Conservation (phyloP, 106 monocot species). For the Dendrobium huoshanense region DNA sequence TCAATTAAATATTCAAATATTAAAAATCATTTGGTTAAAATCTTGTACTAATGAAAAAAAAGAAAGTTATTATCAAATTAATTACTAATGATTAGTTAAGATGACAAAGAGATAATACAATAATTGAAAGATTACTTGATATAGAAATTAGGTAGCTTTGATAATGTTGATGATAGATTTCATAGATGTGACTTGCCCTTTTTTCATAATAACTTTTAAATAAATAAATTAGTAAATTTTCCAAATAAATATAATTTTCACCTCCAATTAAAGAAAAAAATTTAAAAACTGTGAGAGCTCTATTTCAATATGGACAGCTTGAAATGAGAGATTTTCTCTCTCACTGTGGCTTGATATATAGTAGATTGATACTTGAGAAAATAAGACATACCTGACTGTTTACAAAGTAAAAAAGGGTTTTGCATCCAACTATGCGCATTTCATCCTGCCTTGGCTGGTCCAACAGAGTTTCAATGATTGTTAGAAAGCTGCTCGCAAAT, state of each 20-base stretch:
- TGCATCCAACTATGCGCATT: slow-evolving; percentile 67
- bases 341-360: neutral
- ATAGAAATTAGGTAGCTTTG: neutral
- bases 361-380: neutral
- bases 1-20: neutral
- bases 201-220: neutral
- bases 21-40: neutral
- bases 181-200: neutral
- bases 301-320: neutral
- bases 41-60: neutral
- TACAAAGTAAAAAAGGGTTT: slow-evolving; percentile 83
- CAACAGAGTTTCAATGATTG: slow-evolving; percentile 62
- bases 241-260: neutral
- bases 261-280: neutral
- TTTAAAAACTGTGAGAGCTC: neutral
- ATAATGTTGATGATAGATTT: neutral
- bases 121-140: neutral
- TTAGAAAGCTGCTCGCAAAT: slow-evolving; percentile 81
- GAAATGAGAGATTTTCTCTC: neutral
- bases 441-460: slow-evolving; percentile 85
- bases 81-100: neutral
- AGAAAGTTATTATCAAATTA: no score
- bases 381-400: slow-evolving; percentile 55
- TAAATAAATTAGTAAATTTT: neutral
- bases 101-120: neutral